Percentiles rank a stretch among this genome's conserved stretches.
Evolutionary conservation across 2,329 filamentous ascomycete species (phyloP).

Genomic region (Curvularia spicifera): DNA sequence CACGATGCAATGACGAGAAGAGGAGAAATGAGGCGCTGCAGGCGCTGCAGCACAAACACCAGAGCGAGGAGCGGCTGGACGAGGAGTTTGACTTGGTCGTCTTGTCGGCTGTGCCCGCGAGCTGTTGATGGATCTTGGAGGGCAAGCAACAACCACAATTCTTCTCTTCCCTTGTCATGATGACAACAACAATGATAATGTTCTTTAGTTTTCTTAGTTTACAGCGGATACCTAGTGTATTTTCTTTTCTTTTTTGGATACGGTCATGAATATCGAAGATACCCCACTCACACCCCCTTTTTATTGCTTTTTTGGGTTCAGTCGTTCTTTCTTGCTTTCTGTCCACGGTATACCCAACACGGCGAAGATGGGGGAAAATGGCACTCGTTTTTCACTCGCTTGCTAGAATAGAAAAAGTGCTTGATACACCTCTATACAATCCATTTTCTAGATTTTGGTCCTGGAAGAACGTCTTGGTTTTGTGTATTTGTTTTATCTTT

Average conservation of each 20-base stretch:
- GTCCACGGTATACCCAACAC: background rate
- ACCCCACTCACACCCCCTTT: background rate
- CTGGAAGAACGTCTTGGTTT: background rate
- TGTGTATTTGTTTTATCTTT: background rate
- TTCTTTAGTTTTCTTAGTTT: background rate
- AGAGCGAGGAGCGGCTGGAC: conserved; percentile 39
- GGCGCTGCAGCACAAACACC: conserved; percentile 2
- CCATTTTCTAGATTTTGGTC: background rate
- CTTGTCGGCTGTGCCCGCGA: conserved; percentile 19
- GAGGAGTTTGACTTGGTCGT: conserved; percentile 47
- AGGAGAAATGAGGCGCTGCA: conserved; percentile 10
- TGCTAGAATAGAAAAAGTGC: background rate
- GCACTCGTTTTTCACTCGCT: background rate
- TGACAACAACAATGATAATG: background rate
- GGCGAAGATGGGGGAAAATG: background rate
- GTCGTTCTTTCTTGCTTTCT: background rate
- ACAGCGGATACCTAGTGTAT: background rate
- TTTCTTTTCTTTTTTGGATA: background rate
- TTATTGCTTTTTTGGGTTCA: background rate
- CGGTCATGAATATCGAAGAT: background rate
- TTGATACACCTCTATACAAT: background rate
- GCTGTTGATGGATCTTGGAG: background rate
- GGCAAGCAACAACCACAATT: background rate
- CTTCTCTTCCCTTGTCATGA: background rate
- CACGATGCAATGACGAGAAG: conserved; percentile 35